Base-by-base conservation (phyloP, 352 stramenopile species). In the Thraustochytrium sp. region DNA sequence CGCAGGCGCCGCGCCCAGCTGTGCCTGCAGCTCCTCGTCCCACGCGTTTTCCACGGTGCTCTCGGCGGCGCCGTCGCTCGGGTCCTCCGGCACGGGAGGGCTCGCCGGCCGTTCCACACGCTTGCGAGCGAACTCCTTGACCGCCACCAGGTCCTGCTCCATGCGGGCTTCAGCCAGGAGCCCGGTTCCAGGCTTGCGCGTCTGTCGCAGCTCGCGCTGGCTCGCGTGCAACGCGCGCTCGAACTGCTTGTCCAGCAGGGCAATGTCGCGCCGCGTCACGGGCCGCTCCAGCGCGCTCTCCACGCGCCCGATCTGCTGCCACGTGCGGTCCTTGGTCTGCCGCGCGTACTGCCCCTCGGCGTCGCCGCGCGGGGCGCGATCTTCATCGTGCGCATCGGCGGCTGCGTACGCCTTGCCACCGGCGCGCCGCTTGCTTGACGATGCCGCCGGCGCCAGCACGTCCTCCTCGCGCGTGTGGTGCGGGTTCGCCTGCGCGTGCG, bases 61-160 rank as follows among this genome's bases (percentile, higher is more conserved):
- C 26, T 5, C 54, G 54, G 5, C 54, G 54, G 5, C 54, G 54
- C 54, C 54, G 54, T 21, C 54, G 26, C 26, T 5, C 26, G 5
- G 5, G 54, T 5, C 36, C 36, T 38, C 54, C 5, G 54, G 54
- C 36, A 21, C 5, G 42, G 5, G 5, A 16, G 16, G 42, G 42
- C 42, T 49, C 42, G 42, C 16, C 23, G 62, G 37, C 44, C 40
- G 29, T 53, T 54, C 21, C 16, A 80, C 31, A 11, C 76, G 68
- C 51, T 80, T 42, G 34, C 68, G 48, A 11, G 40, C 46, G 13
- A 37, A 23, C 44, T 80, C 68, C 31, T 72, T 68, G 31, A 53
- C 40, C 5, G 68, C 68, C 3, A 80, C 68, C 76, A 80, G 76
- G 42, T 80, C 68, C 38, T 80, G 68, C 68, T 80, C 68, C 68